Conservation (phyloP, 2,329 filamentous ascomycete genomes). For the Phialophora expanda region DNA sequence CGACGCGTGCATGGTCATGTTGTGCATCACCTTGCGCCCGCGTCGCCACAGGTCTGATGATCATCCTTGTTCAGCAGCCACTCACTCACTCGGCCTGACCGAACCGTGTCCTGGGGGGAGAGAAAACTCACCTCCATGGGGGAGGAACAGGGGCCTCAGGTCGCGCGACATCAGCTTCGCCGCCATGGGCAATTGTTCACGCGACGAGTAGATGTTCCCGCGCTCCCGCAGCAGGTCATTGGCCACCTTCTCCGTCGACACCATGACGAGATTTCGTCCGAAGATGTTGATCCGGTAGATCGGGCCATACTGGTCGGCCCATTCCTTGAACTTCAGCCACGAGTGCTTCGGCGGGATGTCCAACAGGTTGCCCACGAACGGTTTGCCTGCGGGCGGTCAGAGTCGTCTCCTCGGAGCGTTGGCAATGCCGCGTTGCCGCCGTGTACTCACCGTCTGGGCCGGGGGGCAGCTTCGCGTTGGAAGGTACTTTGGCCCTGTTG, state of each 20-base stretch:
- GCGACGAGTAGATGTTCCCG: constrained; percentile 48
- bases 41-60: constrained; percentile 41
- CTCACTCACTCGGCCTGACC: too few relatives aligned
- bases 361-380: constrained; percentile 46
- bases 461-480: constrained; percentile 17
- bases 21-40: constrained; percentile 45
- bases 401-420: background rate
- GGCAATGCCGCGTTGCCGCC: background rate
- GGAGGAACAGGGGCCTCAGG: constrained; percentile 43
- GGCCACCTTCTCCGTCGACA: constrained; percentile 50
- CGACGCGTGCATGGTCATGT: constrained; percentile 43
- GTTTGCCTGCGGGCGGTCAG: constrained; percentile 23
- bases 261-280: constrained; percentile 47
- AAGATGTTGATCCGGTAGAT: constrained; percentile 55
- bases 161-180: constrained; percentile 44
- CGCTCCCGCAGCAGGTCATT: constrained; percentile 52
- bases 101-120: background rate
- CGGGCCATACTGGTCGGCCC: constrained; percentile 46
- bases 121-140: constrained; percentile 35
- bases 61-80: background rate
- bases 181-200: constrained; percentile 46
- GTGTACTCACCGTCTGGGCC: constrained; percentile 21
- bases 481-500: constrained; percentile 9
- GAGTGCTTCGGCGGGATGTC: constrained; percentile 46
- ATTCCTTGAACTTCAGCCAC: constrained; percentile 52